A percentile compares a stretch with the other conserved stretches of the same genome.
Evolutionary conservation across 176 grass and related monocot genomes (phyloP).

Genomic region (Bromus sterilis): DNA sequence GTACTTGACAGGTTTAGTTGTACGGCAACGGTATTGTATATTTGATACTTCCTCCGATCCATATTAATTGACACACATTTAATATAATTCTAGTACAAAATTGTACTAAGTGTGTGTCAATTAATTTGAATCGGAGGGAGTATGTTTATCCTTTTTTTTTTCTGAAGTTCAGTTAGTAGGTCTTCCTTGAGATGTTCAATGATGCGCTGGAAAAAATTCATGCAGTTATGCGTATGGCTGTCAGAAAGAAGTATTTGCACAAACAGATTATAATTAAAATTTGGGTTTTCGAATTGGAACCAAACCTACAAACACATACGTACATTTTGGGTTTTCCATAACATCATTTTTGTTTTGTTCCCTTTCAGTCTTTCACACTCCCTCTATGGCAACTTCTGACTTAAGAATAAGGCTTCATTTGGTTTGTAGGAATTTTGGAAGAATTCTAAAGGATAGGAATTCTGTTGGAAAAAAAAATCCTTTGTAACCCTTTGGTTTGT

Average conservation of each 20-base stretch:
- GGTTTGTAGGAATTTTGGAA: too few species aligned
- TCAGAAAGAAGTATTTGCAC: constrained; percentile 62
- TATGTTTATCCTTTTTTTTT: background rate
- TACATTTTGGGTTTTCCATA: background rate
- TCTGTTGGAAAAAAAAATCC: too few species aligned
- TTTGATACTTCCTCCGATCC: too few species aligned
- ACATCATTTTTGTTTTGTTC: background rate
- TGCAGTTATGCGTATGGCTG: constrained; percentile 67
- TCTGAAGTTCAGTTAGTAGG: background rate
- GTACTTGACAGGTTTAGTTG: background rate
- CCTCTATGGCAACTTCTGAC: background rate
- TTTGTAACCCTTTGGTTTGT: too few species aligned
- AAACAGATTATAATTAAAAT: constrained; percentile 1
- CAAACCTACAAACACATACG: background rate
- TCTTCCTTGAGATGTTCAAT: constrained; percentile 72
- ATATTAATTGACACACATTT: too few species aligned
- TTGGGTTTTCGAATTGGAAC: background rate
- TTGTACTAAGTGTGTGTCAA: too few species aligned
- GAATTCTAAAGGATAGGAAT: too few species aligned
- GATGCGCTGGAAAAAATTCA: constrained; percentile 71
- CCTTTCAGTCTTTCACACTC: background rate
- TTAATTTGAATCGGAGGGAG: too few species aligned
- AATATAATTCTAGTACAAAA: too few species aligned
- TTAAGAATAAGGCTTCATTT: too few species aligned
- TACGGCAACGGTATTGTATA: background rate